A percentile compares a stretch with the other conserved stretches of the same genome.
Conservation (phyloP, 2,329 filamentous ascomycete species). For the Apiospora malaysiana region DNA sequence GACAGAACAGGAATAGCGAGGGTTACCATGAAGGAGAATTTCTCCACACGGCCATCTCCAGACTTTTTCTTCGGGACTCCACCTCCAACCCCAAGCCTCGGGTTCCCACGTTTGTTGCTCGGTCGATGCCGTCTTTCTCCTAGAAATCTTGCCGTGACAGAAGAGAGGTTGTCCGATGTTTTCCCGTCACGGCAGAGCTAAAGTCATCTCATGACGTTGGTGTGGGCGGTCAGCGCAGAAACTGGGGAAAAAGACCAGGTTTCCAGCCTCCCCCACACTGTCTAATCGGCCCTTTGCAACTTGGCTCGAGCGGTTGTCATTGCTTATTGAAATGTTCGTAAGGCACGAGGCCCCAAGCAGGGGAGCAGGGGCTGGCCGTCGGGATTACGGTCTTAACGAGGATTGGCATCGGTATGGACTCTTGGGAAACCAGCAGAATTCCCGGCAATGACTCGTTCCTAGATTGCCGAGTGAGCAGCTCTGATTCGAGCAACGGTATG, state of each 20-base stretch:
- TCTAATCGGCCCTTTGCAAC: constrained; percentile 13
- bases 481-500: not conserved
- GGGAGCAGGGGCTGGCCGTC: no score
- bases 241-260: constrained; percentile 14
- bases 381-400: constrained; percentile 6
- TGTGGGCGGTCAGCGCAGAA: constrained; percentile 13
- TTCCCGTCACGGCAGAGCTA: not conserved
- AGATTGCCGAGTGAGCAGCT: constrained; percentile 1
- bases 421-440: not conserved
- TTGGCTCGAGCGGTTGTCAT: not conserved
- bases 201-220: constrained; percentile 3
- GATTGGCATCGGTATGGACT: not conserved
- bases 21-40: not conserved
- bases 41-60: constrained; percentile 5
- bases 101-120: not conserved
- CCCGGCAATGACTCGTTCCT: constrained; percentile 10
- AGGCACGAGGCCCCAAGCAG: not conserved
- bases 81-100: constrained; percentile 13
- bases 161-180: not conserved
- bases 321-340: not conserved
- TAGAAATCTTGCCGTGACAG: not conserved
- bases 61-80: not conserved
- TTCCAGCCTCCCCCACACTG: constrained; percentile 11
- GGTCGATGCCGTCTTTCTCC: no score
- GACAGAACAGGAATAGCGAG: not conserved